Base-by-base conservation (phyloP, 2,329 filamentous ascomycete genomes). In the Penicillium sclerotiorum region DNA sequence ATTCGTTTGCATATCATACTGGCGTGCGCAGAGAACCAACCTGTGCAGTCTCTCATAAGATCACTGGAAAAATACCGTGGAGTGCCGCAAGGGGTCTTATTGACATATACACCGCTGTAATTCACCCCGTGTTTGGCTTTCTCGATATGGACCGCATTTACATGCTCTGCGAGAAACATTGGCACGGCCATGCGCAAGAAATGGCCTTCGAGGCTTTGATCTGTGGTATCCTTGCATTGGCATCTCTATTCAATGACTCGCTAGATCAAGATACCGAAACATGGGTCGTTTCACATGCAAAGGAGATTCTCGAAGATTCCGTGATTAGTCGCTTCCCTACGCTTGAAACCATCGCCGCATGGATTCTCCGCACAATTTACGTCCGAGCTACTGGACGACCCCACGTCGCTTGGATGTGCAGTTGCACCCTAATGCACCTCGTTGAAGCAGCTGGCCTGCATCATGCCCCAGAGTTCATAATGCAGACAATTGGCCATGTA, bases 401-500 rank as follows among this genome's bases (percentile, higher is more conserved):
- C 0, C 77, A 82, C 52, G 69, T 73, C 0, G 71, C 77, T 1
- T 83, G 80, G 80, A 74, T 82, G 57, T 78, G 78, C 0, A 81
- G 76, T 49, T 80, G 75, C 43, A 77, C 72, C 0, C 65, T 77
- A 8, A 80, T 83, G 77, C 80, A 83, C 58, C 70, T 82, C 21
- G 67, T 80, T 1, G 80, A 82, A 56, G 77, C 79, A 8, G 74
- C 77, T 22, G 61, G 62, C 1, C 37, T 63, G 15, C 59, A 63
- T 18, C 57, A 53, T 30, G 48, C 50, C 3, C 46, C 54, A 7
- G 56, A 61, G 5, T 49, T 23, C 9, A 46, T 63, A 20, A 50
- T 56, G 20, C 49, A 64, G 38, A 58, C 58, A 7, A 52, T 53
- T 5, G 47, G 33, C 17, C 47, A 39, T 39, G 41, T 39, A 21